Evolutionary conservation across 2,329 filamentous ascomycete genomes (phyloP).

Genomic region (Triangularia verruculosa): DNA sequence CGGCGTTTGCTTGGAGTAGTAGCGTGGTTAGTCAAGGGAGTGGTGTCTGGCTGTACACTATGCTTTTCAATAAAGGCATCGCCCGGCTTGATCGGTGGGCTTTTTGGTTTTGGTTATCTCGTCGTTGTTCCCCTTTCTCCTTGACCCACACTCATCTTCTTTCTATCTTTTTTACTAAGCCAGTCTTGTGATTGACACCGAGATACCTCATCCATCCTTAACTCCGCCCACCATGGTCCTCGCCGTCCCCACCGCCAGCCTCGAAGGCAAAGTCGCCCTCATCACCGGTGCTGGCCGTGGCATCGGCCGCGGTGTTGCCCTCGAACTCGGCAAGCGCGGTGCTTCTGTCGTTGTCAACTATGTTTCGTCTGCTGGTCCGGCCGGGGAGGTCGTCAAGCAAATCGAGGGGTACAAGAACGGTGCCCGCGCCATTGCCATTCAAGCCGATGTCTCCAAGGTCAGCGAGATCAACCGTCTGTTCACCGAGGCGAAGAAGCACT

Average conservation of each 20-base stretch:
- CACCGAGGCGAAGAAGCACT: slow-evolving; percentile 61
- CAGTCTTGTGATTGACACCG: background rate
- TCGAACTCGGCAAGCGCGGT: slow-evolving; percentile 64
- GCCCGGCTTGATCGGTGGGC: background rate
- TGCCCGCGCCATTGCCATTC: slow-evolving; percentile 55
- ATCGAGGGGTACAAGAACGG: slow-evolving; percentile 50
- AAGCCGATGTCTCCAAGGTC: slow-evolving; percentile 63
- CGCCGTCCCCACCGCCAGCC: slow-evolving; percentile 34
- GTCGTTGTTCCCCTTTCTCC: background rate
- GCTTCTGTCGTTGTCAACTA: slow-evolving; percentile 68
- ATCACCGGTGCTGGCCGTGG: slow-evolving; percentile 65
- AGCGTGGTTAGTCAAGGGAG: background rate
- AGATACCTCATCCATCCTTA: background rate
- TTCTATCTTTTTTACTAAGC: no score
- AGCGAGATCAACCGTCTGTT: slow-evolving; percentile 61
- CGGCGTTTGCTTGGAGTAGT: background rate
- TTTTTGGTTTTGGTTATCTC: background rate
- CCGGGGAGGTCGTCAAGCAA: slow-evolving; percentile 54
- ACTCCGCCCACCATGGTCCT: slow-evolving; percentile 26
- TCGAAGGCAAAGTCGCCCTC: slow-evolving; percentile 54
- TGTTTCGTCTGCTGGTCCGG: slow-evolving; percentile 51
- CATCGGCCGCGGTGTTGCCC: slow-evolving; percentile 63
- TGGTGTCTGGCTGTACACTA: background rate
- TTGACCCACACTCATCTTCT: no score
- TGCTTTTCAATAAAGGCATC: background rate